phyloP scores from a whole-genome alignment of 208 protist species.

The Crithidia thermophila region DNA sequence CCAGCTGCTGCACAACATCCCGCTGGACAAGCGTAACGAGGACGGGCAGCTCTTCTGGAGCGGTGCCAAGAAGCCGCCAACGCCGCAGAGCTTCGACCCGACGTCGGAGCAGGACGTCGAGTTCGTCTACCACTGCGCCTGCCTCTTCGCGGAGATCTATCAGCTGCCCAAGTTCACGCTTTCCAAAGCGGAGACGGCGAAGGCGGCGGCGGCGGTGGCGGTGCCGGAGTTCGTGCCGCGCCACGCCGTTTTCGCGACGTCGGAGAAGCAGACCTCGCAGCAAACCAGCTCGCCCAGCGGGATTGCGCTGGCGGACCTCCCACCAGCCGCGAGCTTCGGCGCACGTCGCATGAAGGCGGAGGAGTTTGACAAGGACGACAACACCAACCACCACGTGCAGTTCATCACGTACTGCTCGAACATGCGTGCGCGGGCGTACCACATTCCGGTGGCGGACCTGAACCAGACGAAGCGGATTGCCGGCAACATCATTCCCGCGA shows the following conservation, averaged over 20 bases:
- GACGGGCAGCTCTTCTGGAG: constrained; percentile 93
- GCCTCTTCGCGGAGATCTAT: constrained; percentile 75
- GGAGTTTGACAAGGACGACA: constrained; percentile 96
- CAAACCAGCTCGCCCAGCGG: constrained; percentile 38
- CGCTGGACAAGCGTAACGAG: constrained; percentile 95
- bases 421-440: constrained; percentile 93
- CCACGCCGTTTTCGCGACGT: constrained; percentile 73
- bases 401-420: constrained; percentile 95
- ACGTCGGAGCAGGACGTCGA: constrained; percentile 50
- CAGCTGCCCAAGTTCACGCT: constrained; percentile 41
- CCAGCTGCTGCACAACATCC: constrained; percentile 98
- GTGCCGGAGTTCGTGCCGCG: constrained; percentile 70
- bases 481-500: constrained; percentile 99
- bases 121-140: constrained; percentile 87
- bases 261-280: constrained; percentile 68
- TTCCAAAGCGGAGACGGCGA: constrained; percentile 45
- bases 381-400: constrained; percentile 93
- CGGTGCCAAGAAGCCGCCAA: constrained; percentile 90
- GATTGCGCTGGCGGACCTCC: constrained; percentile 48
- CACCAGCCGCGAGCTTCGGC: constrained; percentile 42
- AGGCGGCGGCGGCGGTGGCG: constrained; percentile 41
- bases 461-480: constrained; percentile 91
- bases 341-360: constrained; percentile 56
- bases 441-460: constrained; percentile 86
- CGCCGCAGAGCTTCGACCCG: constrained; percentile 68